Base-by-base conservation (phyloP, 2,329 filamentous ascomycete species). In the Hypoxylon sp. region DNA sequence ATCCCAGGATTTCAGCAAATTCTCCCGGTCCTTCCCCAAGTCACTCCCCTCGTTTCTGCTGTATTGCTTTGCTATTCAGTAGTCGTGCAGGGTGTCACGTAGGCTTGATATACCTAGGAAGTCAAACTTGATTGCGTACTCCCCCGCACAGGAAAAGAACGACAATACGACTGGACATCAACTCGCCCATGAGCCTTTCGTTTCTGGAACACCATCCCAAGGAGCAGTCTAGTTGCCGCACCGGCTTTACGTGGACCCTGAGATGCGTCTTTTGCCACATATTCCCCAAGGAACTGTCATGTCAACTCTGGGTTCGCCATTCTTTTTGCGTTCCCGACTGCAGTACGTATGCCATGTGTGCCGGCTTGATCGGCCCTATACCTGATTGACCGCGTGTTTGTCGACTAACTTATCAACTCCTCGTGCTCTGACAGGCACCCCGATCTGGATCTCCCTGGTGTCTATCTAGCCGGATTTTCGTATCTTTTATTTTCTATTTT, bases 51-150 rank as follows among this genome's bases (percentile, higher is more conserved):
- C 64, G 57, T 74, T 69, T 70, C 70, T 68, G 64, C 67, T 70
- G 66, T 58, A 62, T 69, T 68, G 65, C 69, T 69, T 70, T 54
- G 62, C 69, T 67, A 67, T 67, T 60, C 65, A 68, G 66, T 70
- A 62, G 68, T 65, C 32, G 44, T 69, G 65, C 68, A 62, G 67
- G 67, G 57, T 57, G 37, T 63, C 67, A 52, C 58, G 62, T 64
- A 58, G 65, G 27, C 57, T 63, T 68, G 61, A 56, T 27, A 53
- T 47, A 32, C 57, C 61, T 46, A 44, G 52, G 64, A 65, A 17
- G 37, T 64, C 57, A 57, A 24, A 61, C 39, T 57, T 64, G 19
- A 55, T 47, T 66, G 35, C n/a, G 42, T 64, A 53, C 48, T 50
- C 21, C 60, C 55, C 60, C 55, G 57, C 46, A 54, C 29, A 50